Evolutionary conservation across 257 asterid species (phyloP).

Genomic region (Thymus quinquecostatus): DNA sequence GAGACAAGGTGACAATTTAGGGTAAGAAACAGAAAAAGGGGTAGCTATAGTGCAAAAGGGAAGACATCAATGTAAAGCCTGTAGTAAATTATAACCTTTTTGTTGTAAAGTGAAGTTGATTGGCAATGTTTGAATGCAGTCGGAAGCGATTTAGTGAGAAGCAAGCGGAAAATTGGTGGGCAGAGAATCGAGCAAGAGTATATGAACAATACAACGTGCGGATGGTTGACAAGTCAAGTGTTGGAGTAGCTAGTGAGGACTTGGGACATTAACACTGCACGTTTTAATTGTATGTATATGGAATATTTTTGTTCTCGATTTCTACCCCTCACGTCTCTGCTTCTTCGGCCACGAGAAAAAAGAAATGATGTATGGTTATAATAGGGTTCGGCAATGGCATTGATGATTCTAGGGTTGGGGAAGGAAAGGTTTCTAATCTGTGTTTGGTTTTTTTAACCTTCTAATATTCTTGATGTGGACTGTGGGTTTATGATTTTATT

Average conservation of each 20-base stretch:
- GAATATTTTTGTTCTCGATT: slow-evolving; percentile 10
- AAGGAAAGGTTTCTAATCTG: slow-evolving; percentile 28
- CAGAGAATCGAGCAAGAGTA: slow-evolving; percentile 73
- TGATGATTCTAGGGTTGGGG: slow-evolving; percentile 25
- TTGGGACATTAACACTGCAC: slow-evolving; percentile 32
- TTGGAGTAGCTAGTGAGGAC: slow-evolving; percentile 69
- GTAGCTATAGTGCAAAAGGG: slow-evolving; percentile 1
- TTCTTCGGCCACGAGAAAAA: neutral
- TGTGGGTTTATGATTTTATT: slow-evolving; percentile 39
- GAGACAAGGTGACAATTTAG: neutral
- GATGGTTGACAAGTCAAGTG: slow-evolving; percentile 67
- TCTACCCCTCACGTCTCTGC: slow-evolving; percentile 17
- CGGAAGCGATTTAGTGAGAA: slow-evolving; percentile 89
- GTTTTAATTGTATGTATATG: slow-evolving; percentile 28
- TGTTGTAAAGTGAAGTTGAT: slow-evolving; percentile 10
- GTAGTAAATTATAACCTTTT: neutral
- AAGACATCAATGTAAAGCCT: neutral
- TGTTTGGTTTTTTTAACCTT: slow-evolving; percentile 26
- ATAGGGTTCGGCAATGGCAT: slow-evolving; percentile 24
- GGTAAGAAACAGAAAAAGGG: neutral
- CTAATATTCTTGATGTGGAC: slow-evolving; percentile 40
- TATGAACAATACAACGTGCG: slow-evolving; percentile 67
- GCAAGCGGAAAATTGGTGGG: slow-evolving; percentile 90
- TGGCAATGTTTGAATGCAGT: slow-evolving; percentile 58
- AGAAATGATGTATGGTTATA: slow-evolving; percentile 7